Conservation (phyloP, 257 asterid genomes). For the Petunia secreta region DNA sequence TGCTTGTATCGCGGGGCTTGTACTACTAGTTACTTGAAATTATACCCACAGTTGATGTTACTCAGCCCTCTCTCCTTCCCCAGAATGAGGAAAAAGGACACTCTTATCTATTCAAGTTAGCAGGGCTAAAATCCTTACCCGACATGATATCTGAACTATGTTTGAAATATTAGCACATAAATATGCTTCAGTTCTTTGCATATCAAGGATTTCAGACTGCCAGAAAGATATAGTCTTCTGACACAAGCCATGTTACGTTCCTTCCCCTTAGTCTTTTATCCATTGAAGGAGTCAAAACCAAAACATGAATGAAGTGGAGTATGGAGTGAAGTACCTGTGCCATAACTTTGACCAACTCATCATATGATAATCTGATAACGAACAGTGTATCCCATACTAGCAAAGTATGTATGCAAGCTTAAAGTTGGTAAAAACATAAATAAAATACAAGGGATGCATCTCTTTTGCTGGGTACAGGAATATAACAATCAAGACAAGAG, state of each 20-base stretch:
- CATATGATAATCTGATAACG: not conserved
- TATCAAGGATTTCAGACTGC: not conserved
- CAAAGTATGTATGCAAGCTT: not conserved
- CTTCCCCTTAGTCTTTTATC: not conserved
- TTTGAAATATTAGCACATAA: not conserved
- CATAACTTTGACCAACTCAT: constrained; percentile 10
- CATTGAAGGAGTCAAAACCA: constrained; percentile 17
- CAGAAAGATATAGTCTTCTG: not conserved
- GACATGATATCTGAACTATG: not conserved
- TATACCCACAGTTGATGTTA: not conserved
- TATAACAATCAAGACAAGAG: not conserved
- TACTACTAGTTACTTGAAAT: not conserved
- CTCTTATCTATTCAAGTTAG: not conserved
- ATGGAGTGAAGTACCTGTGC: constrained; percentile 18
- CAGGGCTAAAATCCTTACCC: not conserved
- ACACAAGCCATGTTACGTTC: not conserved
- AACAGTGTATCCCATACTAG: constrained; percentile 6
- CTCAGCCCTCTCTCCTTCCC: not conserved
- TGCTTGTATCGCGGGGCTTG: constrained; percentile 4
- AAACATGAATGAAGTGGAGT: not conserved
- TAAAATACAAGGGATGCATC: too few relatives aligned
- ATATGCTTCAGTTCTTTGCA: not conserved
- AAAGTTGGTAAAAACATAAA: not conserved
- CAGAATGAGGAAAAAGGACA: not conserved
- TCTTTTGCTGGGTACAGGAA: not conserved